A percentile compares a stretch with the other conserved stretches of the same genome.
These are phyloP conservation scores for Elaeis oleifera DNA, from an alignment of 202 grass and related monocot genomes.

Conservation along the genomic window DNA sequence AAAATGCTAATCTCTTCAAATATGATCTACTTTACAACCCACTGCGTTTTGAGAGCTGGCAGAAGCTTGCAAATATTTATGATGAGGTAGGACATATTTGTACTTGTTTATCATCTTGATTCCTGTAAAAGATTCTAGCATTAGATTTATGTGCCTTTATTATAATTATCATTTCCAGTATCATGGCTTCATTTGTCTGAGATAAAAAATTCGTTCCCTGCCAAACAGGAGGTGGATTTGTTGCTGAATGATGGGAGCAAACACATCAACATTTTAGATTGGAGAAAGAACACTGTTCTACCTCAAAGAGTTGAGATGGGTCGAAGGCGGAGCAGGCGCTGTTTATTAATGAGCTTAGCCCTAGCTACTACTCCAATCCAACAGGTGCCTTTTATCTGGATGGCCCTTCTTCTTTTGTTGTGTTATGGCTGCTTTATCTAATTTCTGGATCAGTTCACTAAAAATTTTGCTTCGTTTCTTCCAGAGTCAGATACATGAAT, in stretches of 20 bases:
- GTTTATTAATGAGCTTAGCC: constrained; percentile 70
- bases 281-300: constrained; percentile 64
- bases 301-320: constrained; percentile 79
- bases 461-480: constrained; percentile 10
- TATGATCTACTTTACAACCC: constrained; percentile 94
- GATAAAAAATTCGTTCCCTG: constrained; percentile 9
- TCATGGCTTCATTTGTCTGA: constrained; percentile 6
- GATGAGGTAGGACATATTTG: constrained; percentile 70
- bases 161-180: constrained; percentile 19
- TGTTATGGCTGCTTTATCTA: not conserved
- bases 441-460: not conserved
- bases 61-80: constrained; percentile 89
- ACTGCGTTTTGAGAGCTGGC: constrained; percentile 80
- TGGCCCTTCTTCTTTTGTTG: not conserved
- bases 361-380: constrained; percentile 47
- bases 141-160: constrained; percentile 17
- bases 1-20: constrained; percentile 90
- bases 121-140: constrained; percentile 6
- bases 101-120: constrained; percentile 15
- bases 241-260: constrained; percentile 96
- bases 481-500: constrained; percentile 80
- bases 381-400: constrained; percentile 34
- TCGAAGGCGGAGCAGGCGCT: constrained; percentile 69
- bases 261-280: constrained; percentile 87
- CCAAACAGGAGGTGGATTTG: constrained; percentile 75